Evolutionary conservation across 345 rosid species (phyloP).

Genomic region (Salix suchowensis): DNA sequence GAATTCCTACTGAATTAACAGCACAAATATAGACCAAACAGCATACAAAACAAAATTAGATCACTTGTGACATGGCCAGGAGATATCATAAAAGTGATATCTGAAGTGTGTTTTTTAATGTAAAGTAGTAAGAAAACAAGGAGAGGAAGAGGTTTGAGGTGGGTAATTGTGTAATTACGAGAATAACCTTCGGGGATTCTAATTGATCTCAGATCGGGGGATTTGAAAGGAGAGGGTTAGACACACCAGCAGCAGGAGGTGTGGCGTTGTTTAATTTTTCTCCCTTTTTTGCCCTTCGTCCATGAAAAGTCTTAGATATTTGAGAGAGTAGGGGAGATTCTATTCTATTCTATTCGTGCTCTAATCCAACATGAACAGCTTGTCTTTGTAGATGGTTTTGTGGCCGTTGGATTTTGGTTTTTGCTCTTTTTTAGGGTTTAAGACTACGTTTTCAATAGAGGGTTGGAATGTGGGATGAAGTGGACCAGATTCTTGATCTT

Average conservation of each 20-base stretch:
- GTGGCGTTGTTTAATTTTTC: background rate
- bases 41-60: background rate
- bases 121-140: background rate
- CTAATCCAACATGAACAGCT: constrained; percentile 17
- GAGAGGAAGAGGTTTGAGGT: background rate
- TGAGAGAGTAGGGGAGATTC: constrained; percentile 6
- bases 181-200: constrained; percentile 25
- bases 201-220: constrained; percentile 21
- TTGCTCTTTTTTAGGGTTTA: constrained; percentile 1
- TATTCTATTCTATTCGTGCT: background rate
- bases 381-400: constrained; percentile 3
- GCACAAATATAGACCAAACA: background rate
- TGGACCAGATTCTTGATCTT: constrained; percentile 27
- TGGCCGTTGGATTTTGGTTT: constrained; percentile 30
- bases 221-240: background rate
- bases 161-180: constrained; percentile 27
- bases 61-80: background rate
- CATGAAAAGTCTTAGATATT: constrained; percentile 1
- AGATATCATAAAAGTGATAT: background rate
- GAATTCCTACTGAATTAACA: constrained; percentile 38
- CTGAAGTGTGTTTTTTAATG: background rate
- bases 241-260: background rate
- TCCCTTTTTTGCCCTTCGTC: no score
- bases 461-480: constrained; percentile 13
- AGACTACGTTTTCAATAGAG: constrained; percentile 21